Base-by-base conservation (phyloP, 2,329 filamentous ascomycete species). In the Fusarium armeniacum region DNA sequence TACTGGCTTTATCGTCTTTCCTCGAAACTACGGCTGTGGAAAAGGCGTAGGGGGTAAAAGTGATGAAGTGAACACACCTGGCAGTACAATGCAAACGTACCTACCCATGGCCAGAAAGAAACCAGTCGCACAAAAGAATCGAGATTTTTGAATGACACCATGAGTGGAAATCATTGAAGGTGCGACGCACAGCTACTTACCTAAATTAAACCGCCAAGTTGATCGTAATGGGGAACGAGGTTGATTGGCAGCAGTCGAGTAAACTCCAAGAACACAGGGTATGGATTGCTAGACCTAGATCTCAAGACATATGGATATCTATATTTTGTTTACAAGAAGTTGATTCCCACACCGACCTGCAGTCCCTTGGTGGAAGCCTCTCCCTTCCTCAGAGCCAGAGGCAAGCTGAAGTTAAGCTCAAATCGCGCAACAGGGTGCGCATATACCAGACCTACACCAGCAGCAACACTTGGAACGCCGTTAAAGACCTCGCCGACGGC, bases 281-380 rank as follows among this genome's bases (percentile, higher is more conserved):
- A 50, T 64, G 24, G 46, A 67, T 36, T 60, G 52, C 35, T 53
- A 59, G 60, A 55, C 33, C 49, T 54, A 57, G 61, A 67, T 68
- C 60, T 74, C 46, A 52, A 56, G 33, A 56, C 46, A 64, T 33
- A 53, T 55, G 67, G 67, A 70, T 65, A 65, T 70, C 63, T 70
- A 54, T 68, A 28, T 61, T 38, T 61, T 55, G n/a, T 64, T 65
- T 91, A 98, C 85, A 98, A 82, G 78, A 99, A 98, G 82, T 93
- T 97, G 77, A 99, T 94, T 51, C 96, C 96, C 41, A 99, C 93
- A n/a, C 96, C 96, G 75, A 99, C 90, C 78, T 96, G 94, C 69
- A 99, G 78, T 1, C 96, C 96, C 82, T 99, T 99, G 58, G 95
- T 89, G 18, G 89, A 91, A 73, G 96, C 91, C 81, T 99, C 96